phyloP scores from a whole-genome alignment of 805 yeast genomes.

The Saccharomycopsis olivae region DNA sequence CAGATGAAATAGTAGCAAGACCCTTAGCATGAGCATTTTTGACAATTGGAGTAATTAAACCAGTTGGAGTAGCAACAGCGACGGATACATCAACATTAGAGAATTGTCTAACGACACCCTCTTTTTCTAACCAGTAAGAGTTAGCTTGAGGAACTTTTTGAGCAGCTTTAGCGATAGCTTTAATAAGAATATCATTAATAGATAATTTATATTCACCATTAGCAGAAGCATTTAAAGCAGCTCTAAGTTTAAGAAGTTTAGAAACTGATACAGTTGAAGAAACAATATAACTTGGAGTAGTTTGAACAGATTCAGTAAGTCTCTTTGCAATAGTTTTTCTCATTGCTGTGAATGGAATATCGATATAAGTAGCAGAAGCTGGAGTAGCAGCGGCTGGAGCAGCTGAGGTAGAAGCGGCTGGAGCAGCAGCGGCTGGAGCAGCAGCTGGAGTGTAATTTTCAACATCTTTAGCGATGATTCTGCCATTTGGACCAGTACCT shows the following conservation, averaged over 20 bases:
- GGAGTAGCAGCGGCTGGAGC: conserved; percentile 36
- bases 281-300: conserved; percentile 86
- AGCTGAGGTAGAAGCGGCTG: conserved; percentile 36
- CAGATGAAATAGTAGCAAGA: conserved; percentile 65
- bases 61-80: conserved; percentile 97
- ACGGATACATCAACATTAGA: conserved; percentile 90
- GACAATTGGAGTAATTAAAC: conserved; percentile 93
- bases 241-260: conserved; percentile 85
- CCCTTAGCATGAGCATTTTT: conserved; percentile 84
- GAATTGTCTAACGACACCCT: conserved; percentile 89
- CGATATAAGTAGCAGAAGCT: conserved; percentile 56
- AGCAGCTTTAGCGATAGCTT: conserved; percentile 88
- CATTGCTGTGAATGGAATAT: conserved; percentile 82
- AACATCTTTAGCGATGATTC: conserved; percentile 85
- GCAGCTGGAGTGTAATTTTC: conserved; percentile 45
- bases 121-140: conserved; percentile 83
- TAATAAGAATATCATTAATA: conserved; percentile 86
- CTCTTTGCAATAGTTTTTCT: conserved; percentile 90
- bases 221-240: conserved; percentile 74
- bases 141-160: conserved; percentile 88
- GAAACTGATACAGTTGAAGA: conserved; percentile 79
- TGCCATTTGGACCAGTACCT: conserved; percentile 94
- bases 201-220: conserved; percentile 85
- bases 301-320: conserved; percentile 73
- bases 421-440: too few relatives aligned